Base-by-base conservation (phyloP, 257 asterid species). In the Plantago ovata region DNA sequence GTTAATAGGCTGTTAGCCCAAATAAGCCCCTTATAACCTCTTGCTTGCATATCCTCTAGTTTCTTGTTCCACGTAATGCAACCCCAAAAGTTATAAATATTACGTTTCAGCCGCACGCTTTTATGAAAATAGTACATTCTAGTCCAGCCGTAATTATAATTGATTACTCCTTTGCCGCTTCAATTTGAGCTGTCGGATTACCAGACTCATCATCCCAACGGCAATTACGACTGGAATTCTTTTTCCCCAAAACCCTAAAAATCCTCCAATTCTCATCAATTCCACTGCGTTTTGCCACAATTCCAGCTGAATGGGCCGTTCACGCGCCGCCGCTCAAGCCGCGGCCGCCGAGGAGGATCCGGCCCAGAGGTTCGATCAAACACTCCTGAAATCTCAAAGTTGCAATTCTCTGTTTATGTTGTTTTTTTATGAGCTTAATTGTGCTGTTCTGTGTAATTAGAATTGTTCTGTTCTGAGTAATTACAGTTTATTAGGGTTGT, bases 281-380 rank as follows among this genome's bases (percentile, higher is more conserved):
- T 50, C 0, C n/a, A 50, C 9, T 22, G 16, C 38, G 4, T 28
- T 45, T 48, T 16, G 62, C 52, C 32, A 60, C 11, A 49, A 38
- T 52, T 57, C 14, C 45, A 13, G 42, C 6, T 40, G n/a, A 52
- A 79, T 76, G 80, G 83, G 85, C 13, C 85, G 83, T 36, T 79
- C 85, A 38, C 74, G 85, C 59, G 86, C 82, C 38, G 78, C 73
- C 55, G 53, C 73, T 55, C 85, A 75, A 41, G 76, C 80, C 53
- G 62, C 74, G 48, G 62, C 72, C 52, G 63, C 69, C 3, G 82
- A 76, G 56, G 86, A 79, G 58, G 66, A 61, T 64, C 65, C 86
- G 13, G 71, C 70, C 10, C 83, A 73, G 49, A 71, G 86, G 86
- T 79, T 66, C 50, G 66, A 47, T 40, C 16, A 54, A 3, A 47